Evolutionary conservation across 2,329 filamentous ascomycete genomes (phyloP).

Genomic region (Aureobasidium sp.): DNA sequence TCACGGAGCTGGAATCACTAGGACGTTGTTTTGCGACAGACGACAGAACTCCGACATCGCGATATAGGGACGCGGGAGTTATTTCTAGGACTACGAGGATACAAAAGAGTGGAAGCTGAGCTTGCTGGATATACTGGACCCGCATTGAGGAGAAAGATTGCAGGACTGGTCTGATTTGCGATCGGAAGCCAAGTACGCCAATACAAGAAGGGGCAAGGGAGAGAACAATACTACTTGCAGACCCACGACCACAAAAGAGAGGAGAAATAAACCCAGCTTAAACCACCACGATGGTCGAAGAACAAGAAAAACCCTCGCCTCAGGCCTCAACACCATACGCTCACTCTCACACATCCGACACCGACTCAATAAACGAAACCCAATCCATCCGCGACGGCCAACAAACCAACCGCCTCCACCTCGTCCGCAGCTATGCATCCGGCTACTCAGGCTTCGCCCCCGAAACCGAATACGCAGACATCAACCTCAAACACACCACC

Average conservation of each 20-base stretch:
- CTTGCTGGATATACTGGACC: not conserved
- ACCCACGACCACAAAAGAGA: not conserved
- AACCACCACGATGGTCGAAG: slow-evolving; percentile 4
- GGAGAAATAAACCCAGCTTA: too few relatives aligned
- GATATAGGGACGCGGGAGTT: not conserved
- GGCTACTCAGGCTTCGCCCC: slow-evolving; percentile 5
- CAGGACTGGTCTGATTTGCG: not conserved
- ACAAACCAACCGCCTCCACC: not conserved
- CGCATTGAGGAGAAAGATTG: not conserved
- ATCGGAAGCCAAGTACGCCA: not conserved
- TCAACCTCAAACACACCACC: slow-evolving; percentile 6
- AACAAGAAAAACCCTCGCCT: not conserved
- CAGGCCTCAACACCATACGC: not conserved
- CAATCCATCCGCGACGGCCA: slow-evolving; percentile 4
- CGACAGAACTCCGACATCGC: not conserved
- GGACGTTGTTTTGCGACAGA: not conserved
- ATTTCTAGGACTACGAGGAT: not conserved
- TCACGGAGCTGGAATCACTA: not conserved
- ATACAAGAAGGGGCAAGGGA: not conserved
- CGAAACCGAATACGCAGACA: slow-evolving; percentile 11
- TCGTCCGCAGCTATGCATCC: slow-evolving; percentile 14
- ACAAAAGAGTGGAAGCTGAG: not conserved
- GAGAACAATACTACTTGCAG: not conserved
- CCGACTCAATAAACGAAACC: not conserved
- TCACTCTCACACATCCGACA: not conserved